Evolutionary conservation across 768 basidiomycete genomes (phyloP).

Genomic region (Brasilioporus rufonigricans): DNA sequence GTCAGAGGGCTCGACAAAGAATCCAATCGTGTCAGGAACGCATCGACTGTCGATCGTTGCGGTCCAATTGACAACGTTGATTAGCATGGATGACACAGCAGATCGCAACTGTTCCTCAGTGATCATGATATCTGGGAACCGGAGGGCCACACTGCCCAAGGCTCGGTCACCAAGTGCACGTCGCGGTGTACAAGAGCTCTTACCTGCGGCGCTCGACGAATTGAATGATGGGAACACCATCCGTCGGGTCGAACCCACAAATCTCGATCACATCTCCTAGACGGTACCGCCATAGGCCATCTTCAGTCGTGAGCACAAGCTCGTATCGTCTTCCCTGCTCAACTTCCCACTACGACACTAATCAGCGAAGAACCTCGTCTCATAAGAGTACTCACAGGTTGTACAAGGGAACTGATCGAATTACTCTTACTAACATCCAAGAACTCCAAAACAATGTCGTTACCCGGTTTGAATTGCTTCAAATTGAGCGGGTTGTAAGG

Average conservation of each 20-base stretch:
- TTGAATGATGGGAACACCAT: constrained; percentile 16
- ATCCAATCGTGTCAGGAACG: background rate
- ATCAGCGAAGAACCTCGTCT: background rate
- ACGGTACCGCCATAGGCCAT: constrained; percentile 24
- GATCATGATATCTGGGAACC: background rate
- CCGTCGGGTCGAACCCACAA: constrained; percentile 15
- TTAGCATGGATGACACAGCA: background rate
- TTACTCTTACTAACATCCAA: constrained; percentile 9
- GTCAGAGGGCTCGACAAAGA: background rate
- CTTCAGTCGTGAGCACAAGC: constrained; percentile 11
- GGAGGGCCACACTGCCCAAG: background rate
- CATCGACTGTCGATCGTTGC: background rate
- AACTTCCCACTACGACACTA: constrained; percentile 14
- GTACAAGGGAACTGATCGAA: background rate
- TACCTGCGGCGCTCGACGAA: constrained; percentile 17
- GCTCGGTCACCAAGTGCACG: background rate
- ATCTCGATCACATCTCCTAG: constrained; percentile 22
- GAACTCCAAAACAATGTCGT: constrained; percentile 9
- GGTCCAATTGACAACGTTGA: background rate
- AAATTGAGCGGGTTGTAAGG: constrained; percentile 5
- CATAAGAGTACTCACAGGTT: background rate
- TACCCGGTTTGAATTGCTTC: constrained; percentile 8
- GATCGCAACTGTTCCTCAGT: background rate
- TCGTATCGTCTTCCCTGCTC: constrained; percentile 16
- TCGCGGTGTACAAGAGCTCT: background rate